These are phyloP conservation scores for Stachybotrys elegans DNA, from an alignment of 2,329 filamentous ascomycete genomes.

Conservation along the genomic window DNA sequence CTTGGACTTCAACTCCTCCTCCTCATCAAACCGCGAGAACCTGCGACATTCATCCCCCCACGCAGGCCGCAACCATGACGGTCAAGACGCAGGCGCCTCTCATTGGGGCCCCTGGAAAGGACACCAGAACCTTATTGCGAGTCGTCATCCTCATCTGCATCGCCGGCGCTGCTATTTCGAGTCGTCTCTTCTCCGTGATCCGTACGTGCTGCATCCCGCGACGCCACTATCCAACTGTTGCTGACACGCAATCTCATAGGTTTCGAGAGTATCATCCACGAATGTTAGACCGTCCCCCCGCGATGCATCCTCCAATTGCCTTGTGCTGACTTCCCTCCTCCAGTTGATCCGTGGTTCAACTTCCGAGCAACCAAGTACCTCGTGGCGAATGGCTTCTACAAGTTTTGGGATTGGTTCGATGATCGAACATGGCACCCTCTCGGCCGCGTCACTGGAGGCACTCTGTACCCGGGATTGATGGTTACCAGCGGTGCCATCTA, in stretches of 20 bases:
- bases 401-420: slow-evolving; percentile 99
- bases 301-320: slow-evolving; percentile 7
- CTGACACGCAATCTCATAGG: slow-evolving; percentile 40
- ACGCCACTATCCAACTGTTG: slow-evolving; percentile 2
- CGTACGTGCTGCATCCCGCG: slow-evolving; percentile 61
- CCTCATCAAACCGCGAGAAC: no score
- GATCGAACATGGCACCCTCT: slow-evolving; percentile 99
- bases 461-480: slow-evolving; percentile 98
- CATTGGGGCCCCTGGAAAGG: slow-evolving; percentile 74
- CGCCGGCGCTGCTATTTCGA: slow-evolving; percentile 84
- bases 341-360: slow-evolving; percentile 99
- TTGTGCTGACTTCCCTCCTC: slow-evolving; percentile 21
- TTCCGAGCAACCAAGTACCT: slow-evolving; percentile 98
- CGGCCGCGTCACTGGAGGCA: slow-evolving; percentile 95
- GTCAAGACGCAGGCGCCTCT: slow-evolving; percentile 47
- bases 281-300: slow-evolving; percentile 64
- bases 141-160: slow-evolving; percentile 88
- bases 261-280: slow-evolving; percentile 99
- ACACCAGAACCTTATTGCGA: slow-evolving; percentile 77
- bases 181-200: slow-evolving; percentile 96
- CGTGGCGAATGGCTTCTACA: slow-evolving; percentile 94
- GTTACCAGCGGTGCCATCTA: slow-evolving; percentile 97
- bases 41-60: slow-evolving; percentile 22
- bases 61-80: slow-evolving; percentile 38
- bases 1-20: no score